Percentiles rank a stretch among this genome's conserved stretches.
phyloP scores from a whole-genome alignment of 2,329 filamentous ascomycete species.

The Pseudocercospora crystallina region DNA sequence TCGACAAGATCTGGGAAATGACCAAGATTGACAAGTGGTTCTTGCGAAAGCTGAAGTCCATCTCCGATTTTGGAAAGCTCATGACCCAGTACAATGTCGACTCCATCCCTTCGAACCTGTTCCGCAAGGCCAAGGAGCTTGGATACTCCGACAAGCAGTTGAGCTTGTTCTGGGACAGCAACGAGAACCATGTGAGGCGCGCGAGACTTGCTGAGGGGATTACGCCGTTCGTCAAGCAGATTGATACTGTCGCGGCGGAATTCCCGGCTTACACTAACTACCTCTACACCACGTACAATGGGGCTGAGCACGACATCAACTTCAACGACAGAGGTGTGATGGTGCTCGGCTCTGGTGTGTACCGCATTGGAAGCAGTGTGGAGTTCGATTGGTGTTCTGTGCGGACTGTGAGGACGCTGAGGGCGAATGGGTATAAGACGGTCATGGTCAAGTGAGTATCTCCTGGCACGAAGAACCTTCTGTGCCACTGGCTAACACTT shows the following conservation, averaged over 20 bases:
- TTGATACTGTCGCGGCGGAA: slow-evolving; percentile 96
- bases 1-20: slow-evolving; percentile 97
- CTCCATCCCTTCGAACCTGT: slow-evolving; percentile 61
- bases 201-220: slow-evolving; percentile 83
- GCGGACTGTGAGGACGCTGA: slow-evolving; percentile 84
- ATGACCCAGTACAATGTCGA: slow-evolving; percentile 72
- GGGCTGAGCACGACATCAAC: slow-evolving; percentile 74
- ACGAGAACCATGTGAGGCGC: slow-evolving; percentile 84
- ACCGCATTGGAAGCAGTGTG: slow-evolving; percentile 94
- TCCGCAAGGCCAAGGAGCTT: slow-evolving; percentile 85
- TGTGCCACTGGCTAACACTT: not conserved
- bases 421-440: slow-evolving; percentile 83
- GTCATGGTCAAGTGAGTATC: slow-evolving; percentile 11
- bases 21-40: slow-evolving; percentile 99
- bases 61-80: slow-evolving; percentile 82
- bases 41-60: slow-evolving; percentile 81
- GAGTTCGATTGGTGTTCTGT: slow-evolving; percentile 99
- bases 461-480: not conserved
- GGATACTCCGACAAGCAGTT: slow-evolving; percentile 94
- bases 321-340: slow-evolving; percentile 93
- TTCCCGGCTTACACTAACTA: slow-evolving; percentile 96
- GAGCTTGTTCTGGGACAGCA: slow-evolving; percentile 90
- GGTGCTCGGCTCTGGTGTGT: slow-evolving; percentile 94
- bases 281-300: slow-evolving; percentile 94
- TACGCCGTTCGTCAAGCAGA: slow-evolving; percentile 90